Evolutionary conservation across 2,329 filamentous ascomycete species (phyloP).

Genomic region (Alternaria hordeiaustralica): DNA sequence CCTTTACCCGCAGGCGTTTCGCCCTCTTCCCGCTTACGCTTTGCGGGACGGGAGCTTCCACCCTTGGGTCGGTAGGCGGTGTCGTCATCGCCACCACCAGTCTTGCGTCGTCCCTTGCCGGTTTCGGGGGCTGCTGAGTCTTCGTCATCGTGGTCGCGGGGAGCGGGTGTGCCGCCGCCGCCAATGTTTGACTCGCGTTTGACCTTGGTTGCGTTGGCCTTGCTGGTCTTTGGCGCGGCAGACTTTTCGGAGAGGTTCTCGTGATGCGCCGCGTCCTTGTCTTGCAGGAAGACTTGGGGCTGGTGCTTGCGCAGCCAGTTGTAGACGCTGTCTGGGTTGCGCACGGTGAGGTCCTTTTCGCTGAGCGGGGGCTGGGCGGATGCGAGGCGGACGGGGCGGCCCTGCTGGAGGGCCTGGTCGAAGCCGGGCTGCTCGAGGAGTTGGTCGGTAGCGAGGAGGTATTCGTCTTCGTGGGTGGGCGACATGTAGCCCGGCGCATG

Average conservation of each 20-base stretch:
- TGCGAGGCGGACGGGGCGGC: slow-evolving; percentile 47
- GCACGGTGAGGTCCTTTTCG: slow-evolving; percentile 63
- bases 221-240: slow-evolving; percentile 31
- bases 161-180: slow-evolving; percentile 41
- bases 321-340: slow-evolving; percentile 90
- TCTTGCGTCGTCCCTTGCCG: slow-evolving; percentile 33
- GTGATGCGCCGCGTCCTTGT: slow-evolving; percentile 58
- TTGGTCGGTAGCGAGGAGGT: slow-evolving; percentile 70
- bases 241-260: slow-evolving; percentile 48
- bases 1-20: slow-evolving; percentile 35
- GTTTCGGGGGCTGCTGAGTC: slow-evolving; percentile 46
- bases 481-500: slow-evolving; percentile 71
- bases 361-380: slow-evolving; percentile 52
- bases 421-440: slow-evolving; percentile 60
- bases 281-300: slow-evolving; percentile 83
- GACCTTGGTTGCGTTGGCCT: slow-evolving; percentile 33
- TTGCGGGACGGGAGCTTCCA: slow-evolving; percentile 50
- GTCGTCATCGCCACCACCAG: slow-evolving; percentile 50
- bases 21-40: slow-evolving; percentile 53
- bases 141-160: slow-evolving; percentile 52
- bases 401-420: slow-evolving; percentile 53
- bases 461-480: slow-evolving; percentile 75
- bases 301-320: slow-evolving; percentile 92
- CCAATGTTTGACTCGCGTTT: slow-evolving; percentile 44
- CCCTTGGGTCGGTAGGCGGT: slow-evolving; percentile 58